These are phyloP conservation scores for Mollisia scopiformis DNA, from an alignment of 2,329 filamentous ascomycete species.

Conservation along the genomic window DNA sequence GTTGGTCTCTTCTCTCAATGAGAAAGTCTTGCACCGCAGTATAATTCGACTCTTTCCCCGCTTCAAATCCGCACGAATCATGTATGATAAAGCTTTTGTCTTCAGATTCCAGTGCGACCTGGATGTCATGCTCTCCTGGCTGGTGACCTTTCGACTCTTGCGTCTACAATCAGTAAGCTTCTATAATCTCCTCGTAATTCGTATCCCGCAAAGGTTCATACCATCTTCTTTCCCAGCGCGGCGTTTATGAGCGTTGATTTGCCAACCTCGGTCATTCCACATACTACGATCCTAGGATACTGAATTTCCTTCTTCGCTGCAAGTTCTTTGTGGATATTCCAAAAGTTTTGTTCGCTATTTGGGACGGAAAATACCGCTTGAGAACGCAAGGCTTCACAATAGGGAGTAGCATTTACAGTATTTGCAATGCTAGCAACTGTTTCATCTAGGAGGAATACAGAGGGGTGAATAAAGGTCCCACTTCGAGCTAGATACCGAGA, in stretches of 20 bases:
- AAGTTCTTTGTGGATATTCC: constrained; percentile 1
- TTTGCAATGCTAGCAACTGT: background rate
- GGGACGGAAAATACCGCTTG: background rate
- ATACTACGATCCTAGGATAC: background rate
- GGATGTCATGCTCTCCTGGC: background rate
- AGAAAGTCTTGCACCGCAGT: background rate
- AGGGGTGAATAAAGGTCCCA: background rate
- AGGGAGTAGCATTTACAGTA: background rate
- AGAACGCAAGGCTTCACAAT: background rate
- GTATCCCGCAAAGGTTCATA: background rate
- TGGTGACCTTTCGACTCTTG: constrained; percentile 1
- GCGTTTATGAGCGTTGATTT: constrained; percentile 2
- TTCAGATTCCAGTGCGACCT: background rate
- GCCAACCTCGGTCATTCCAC: background rate
- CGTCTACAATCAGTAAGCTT: background rate
- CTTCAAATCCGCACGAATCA: constrained; percentile 1
- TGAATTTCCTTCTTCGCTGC: background rate
- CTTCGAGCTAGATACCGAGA: background rate
- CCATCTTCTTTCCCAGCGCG: background rate
- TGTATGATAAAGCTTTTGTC: constrained; percentile 1
- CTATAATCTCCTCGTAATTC: background rate
- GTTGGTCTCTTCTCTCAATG: background rate
- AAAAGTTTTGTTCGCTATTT: background rate
- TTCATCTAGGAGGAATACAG: background rate
- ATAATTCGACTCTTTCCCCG: background rate